Base-by-base conservation (phyloP, 2,329 filamentous ascomycete genomes). In the Dendrostoma leiphaemia region DNA sequence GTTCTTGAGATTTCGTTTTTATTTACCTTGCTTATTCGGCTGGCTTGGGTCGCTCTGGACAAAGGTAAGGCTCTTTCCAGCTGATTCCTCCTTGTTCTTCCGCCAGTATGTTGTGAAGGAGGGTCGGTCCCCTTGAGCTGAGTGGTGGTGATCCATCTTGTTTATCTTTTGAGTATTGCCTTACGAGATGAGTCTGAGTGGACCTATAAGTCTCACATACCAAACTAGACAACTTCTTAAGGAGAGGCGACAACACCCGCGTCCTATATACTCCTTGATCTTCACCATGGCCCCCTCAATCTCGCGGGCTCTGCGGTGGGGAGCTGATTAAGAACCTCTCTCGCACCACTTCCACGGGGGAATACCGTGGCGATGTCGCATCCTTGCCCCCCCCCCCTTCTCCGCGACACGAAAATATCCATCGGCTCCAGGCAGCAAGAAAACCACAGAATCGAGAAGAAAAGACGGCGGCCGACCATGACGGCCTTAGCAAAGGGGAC, bases 21-120 rank as follows among this genome's bases (percentile, higher is more conserved):
- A 41, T 24, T 13, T 64, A 69, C 65, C 64, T 64, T 59, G 41
- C 19, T 32, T 37, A 35, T 15, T 28, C 13, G 60, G 15, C 45
- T 62, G 60, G 23, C 64, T 60, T 5, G 58, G 61, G 21, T 62
- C 63, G 35, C 64, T 68, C 38, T 65, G 62, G 31, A 74, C 68
- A 44, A 75, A 74, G 2, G 63, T 70, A 52, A 73, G 64, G 51
- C 61, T 65, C 53, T 63, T 67, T 38, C 60, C 63, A 7, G 65
- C 63, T 31, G 65, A 59, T 34, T 65, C 65, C 46, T 75, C 67
- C 62, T 75, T 77, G 17, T 69, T 71, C 41, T 69, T 71, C 60
- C 72, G 77, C 74, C 76, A 76, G 55, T 74, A 80, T 9, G 68
- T 62, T n/a, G 69, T 65, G 61, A 80, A 80, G n/a, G 76, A 76